Conservation (phyloP, 2,329 filamentous ascomycete genomes). For the Aspergillus viridinutans region DNA sequence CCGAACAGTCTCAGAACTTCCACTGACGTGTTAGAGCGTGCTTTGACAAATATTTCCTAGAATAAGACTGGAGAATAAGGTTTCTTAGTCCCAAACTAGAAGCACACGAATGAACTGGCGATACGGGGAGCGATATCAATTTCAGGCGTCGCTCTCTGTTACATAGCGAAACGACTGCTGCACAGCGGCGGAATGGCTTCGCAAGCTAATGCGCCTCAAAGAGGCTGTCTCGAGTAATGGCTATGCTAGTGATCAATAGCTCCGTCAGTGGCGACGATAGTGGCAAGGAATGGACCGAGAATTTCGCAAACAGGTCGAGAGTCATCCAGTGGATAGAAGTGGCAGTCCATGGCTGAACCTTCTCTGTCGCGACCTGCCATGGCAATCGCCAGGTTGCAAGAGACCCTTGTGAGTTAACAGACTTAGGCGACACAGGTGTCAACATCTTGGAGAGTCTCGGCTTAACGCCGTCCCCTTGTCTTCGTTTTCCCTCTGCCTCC, state of each 20-base stretch:
- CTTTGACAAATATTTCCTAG: slow-evolving; percentile 9
- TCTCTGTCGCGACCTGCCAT: background rate
- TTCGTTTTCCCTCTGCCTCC: slow-evolving; percentile 16
- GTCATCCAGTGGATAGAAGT: background rate
- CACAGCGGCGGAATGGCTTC: background rate
- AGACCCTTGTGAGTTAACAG: background rate
- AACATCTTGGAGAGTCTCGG: background rate
- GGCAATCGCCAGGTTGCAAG: background rate
- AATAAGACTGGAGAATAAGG: slow-evolving; percentile 9
- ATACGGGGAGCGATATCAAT: slow-evolving; percentile 1
- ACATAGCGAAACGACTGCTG: background rate
- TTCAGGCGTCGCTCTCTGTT: background rate
- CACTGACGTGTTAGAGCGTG: slow-evolving; percentile 9
- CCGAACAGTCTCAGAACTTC: background rate
- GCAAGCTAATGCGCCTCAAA: background rate
- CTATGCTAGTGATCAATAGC: background rate
- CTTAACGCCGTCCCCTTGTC: slow-evolving; percentile 31
- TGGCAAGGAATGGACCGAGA: background rate
- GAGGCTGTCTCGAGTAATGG: background rate
- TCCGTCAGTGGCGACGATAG: background rate
- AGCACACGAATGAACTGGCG: slow-evolving; percentile 4
- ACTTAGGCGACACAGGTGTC: background rate
- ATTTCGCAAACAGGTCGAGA: background rate
- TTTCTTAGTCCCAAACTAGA: slow-evolving; percentile 11
- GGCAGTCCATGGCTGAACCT: background rate